Evolutionary conservation across 257 asterid species (phyloP).

Genomic region (Voacanga thouarsii): DNA sequence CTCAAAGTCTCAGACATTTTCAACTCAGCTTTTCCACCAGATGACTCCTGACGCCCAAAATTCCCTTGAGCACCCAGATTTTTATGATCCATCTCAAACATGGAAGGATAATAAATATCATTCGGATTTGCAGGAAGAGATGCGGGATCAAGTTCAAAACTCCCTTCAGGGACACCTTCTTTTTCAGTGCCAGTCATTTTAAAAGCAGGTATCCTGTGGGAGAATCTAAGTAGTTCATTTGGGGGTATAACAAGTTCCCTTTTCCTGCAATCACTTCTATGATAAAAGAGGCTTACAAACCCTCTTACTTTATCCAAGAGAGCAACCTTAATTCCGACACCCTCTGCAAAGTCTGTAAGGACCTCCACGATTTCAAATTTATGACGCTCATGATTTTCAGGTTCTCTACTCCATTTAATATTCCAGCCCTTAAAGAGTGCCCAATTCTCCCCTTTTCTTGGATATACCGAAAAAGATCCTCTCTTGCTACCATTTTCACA

Average conservation of each 20-base stretch:
- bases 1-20: conserved; percentile 9
- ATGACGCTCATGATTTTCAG: conserved; percentile 30
- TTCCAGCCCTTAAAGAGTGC: conserved; percentile 74
- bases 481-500: conserved; percentile 37
- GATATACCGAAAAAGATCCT: conserved; percentile 46
- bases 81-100: conserved; percentile 18
- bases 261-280: conserved; percentile 21
- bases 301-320: conserved; percentile 57
- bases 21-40: conserved; percentile 8
- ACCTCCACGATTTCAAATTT: conserved; percentile 73
- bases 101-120: conserved; percentile 44
- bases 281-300: conserved; percentile 59
- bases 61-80: conserved; percentile 19
- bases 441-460: conserved; percentile 73
- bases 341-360: conserved; percentile 43
- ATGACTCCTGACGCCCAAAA: conserved; percentile 13
- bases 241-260: conserved; percentile 34
- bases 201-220: conserved; percentile 54
- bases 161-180: conserved; percentile 66
- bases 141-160: conserved; percentile 88
- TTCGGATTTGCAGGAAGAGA: conserved; percentile 52
- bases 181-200: conserved; percentile 59
- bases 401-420: conserved; percentile 46
- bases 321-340: conserved; percentile 45
- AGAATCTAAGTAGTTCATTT: conserved; percentile 48